A percentile compares a stretch with the other conserved stretches of the same genome.
Conservation (phyloP, 345 rosid species). For the Zanthoxylum bungeanum region DNA sequence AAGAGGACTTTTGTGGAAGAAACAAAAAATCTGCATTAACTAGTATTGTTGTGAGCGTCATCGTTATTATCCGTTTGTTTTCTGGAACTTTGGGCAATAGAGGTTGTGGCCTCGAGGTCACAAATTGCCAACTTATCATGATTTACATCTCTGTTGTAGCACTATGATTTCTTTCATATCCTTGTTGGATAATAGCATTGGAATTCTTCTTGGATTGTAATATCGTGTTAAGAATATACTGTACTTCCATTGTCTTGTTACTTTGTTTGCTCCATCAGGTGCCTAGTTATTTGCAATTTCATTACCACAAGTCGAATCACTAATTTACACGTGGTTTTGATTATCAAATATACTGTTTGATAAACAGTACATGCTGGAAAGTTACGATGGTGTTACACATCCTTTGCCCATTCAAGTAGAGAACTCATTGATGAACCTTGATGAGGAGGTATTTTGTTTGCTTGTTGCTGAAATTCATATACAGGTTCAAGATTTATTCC, state of each 20-base stretch:
- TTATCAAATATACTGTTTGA: slow-evolving; percentile 2
- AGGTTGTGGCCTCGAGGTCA: not conserved
- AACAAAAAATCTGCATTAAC: not conserved
- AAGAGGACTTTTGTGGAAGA: not conserved
- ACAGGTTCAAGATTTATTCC: not conserved
- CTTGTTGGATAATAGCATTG: not conserved
- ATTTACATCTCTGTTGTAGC: not conserved
- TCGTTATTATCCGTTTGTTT: too few relatives aligned
- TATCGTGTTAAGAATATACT: not conserved
- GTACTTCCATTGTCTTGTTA: not conserved
- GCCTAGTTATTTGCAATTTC: not conserved
- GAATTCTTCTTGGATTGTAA: not conserved
- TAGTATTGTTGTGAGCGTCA: not conserved
- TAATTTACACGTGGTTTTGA: not conserved
- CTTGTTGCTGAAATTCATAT: not conserved
- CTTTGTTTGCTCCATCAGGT: not conserved
- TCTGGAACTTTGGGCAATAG: not conserved
- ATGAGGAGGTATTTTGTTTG: slow-evolving; percentile 39
- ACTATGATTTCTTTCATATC: not conserved
- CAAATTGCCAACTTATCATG: not conserved
- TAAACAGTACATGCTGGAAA: slow-evolving; percentile 30
- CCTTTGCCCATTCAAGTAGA: slow-evolving; percentile 31
- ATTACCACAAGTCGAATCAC: not conserved
- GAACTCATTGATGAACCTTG: slow-evolving; percentile 34
- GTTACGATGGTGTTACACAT: slow-evolving; percentile 20